Evolutionary conservation across 257 asterid species (phyloP), one percentile per base, ranked within the genome.

Genomic region (Haberlea rhodopensis): DNA sequence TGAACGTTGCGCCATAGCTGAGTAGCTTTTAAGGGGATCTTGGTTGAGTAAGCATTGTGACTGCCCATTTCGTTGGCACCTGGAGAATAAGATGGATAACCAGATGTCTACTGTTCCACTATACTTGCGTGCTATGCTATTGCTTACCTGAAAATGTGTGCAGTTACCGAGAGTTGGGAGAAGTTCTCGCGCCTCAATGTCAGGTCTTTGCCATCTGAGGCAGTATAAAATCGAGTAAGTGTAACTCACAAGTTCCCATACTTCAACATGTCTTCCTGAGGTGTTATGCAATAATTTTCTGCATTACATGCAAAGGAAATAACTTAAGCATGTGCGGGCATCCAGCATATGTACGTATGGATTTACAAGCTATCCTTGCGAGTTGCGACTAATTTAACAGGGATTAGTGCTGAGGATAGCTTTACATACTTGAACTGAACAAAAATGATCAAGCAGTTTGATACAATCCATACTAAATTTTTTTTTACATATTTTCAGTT

Each of bases 1-100:
- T 48, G 62, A 79, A 72, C 89, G 96, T 62, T 85, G 95, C 72
- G 95, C 95, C 98, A 91, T 91, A 11, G 96, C 96, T 26, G 77
- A 80, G 73, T 80, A 89, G 73, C 86, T 91, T 77, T 62, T 85
- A 16, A 53, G 62, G 24, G 89, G 89, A 71, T 82, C 73, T 71
- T 64, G 76, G 72, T 91, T 91, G 71, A 84, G 83, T 71, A 91
- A 68, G 81, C 88, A 87, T 46, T 86, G 73, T 19, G 80, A 23
- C 25, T 75, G 65, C 52, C 79, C 77, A 46, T 65, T 73, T 23
- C 54, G 48, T 56, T 64, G 72, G 63, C n/a, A 8, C 65, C 75
- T 68, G 31, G 84, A 69, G 28, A 62, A 65, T 24, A 83, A 55
- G 54, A 84, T 72, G 66, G 98, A 91, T 51, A 76, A 71, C 98